Evolutionary conservation across 2,329 filamentous ascomycete genomes (phyloP), one percentile per base, ranked within the genome.

Genomic region (Pyrenochaeta sp.): DNA sequence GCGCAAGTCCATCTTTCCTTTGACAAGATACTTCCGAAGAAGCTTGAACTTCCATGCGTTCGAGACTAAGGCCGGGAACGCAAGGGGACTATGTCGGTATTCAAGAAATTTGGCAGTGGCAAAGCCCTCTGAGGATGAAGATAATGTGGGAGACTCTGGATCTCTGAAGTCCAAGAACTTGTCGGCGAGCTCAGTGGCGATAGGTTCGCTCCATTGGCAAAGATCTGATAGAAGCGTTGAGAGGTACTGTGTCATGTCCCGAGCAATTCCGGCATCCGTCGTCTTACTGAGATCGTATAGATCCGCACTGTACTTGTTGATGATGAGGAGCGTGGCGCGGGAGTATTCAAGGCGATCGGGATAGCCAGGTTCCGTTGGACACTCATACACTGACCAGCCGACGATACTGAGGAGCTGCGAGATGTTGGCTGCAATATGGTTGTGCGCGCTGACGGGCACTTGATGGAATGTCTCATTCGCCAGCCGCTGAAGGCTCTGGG

Each of bases 1-100:
- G 24, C 93, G 86, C 24, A 96, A 77, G 63, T 96, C 90, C 90
- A 97, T 96, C 61, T 93, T 89, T 23, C 89, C 87, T 44, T 89
- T 93, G 61, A 82, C 84, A 38, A 96, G 86, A 55, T 93, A 84
- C 55, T 83, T 87, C 58, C 83, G 84, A 37, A 89, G 75, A 1
- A 87, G 75, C 29, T 77, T 76, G 57, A 96, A 85, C 36, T 84
- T 86, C 86, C 89, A 95, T 41, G 84, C 79, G 38, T 78, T 76
- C 1, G 78, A 72, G 11, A 88, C 75, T 0, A 85, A 74, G 7
- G 81, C 79, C 1, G 74, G 61, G 1, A 74, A 74, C 43, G 72
- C 71, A 2, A 63, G 67, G 4, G 60, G 42, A 15, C 65, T 53
- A 24, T 55, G 44, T 17, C 47, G 55, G 38, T 67, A 64, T 6